Conservation (phyloP, 2,329 filamentous ascomycete species). For the Aspergillus pseudonomiae region DNA sequence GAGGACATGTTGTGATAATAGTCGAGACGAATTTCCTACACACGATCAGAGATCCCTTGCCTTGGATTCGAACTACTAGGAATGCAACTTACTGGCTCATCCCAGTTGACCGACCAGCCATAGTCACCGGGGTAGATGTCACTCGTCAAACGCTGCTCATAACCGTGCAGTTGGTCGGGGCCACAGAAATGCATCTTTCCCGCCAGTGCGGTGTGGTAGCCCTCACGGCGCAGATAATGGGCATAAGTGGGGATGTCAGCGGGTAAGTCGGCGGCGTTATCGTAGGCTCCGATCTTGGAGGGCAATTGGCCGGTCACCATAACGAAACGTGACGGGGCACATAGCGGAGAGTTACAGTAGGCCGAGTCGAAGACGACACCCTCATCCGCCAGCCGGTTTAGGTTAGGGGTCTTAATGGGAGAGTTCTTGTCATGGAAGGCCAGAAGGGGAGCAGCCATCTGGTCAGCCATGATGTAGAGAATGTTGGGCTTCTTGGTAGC, state of each 20-base stretch:
- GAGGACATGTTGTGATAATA: conserved; percentile 98
- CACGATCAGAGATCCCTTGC: neutral
- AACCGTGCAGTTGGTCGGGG: conserved; percentile 85
- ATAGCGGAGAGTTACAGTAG: conserved; percentile 91
- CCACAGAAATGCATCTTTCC: conserved; percentile 99
- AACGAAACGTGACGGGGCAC: conserved; percentile 89
- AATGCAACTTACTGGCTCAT: conserved; percentile 65
- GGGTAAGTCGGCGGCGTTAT: conserved; percentile 83
- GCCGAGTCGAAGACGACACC: conserved; percentile 91
- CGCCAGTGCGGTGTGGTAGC: conserved; percentile 87
- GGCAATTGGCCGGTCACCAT: conserved; percentile 92
- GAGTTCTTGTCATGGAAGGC: conserved; percentile 90
- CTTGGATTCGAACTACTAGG: neutral
- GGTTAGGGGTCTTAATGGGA: conserved; percentile 88
- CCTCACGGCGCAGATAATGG: conserved; percentile 81
- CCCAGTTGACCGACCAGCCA: conserved; percentile 95
- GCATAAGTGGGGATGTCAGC: conserved; percentile 89
- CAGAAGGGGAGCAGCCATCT: conserved; percentile 85
- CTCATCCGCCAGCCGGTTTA: conserved; percentile 77
- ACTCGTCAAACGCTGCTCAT: conserved; percentile 87
- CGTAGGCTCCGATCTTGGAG: conserved; percentile 87
- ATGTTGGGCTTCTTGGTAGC: conserved; percentile 68
- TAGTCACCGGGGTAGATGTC: conserved; percentile 96
- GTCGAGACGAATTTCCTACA: conserved; percentile 66
- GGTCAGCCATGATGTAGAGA: conserved; percentile 95